A percentile compares a stretch with the other conserved stretches of the same genome.
Conservation (phyloP, 1,139 yeast species). For the Hansenula lynferdii region DNA sequence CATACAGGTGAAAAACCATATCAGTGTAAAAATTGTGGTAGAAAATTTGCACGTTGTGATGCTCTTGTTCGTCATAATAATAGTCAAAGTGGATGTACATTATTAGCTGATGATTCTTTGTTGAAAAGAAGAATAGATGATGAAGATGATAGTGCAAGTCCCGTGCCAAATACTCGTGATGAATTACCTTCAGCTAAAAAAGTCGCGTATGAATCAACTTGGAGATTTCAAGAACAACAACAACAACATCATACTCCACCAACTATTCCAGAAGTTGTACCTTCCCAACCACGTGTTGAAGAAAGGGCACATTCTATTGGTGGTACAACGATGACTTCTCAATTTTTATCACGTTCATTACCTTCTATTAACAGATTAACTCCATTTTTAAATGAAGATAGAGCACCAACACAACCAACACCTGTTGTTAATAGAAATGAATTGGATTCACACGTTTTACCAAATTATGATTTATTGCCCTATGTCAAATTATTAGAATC, state of each 20-base stretch:
- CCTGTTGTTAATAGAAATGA: too few relatives aligned
- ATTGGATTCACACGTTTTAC: not conserved
- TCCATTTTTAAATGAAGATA: constrained; percentile 3
- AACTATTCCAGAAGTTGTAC: too few relatives aligned
- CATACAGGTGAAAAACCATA: constrained; percentile 78
- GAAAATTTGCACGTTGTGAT: constrained; percentile 72
- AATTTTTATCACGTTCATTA: not conserved
- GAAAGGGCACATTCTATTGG: not conserved
- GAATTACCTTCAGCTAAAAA: not conserved
- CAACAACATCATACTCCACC: not conserved
- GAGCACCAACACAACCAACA: too few relatives aligned
- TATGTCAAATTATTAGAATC: constrained; percentile 19
- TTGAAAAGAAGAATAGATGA: constrained; percentile 2
- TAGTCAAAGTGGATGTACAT: constrained; percentile 21
- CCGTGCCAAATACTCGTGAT: too few relatives aligned
- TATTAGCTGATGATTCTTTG: constrained; percentile 12
- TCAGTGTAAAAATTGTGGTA: constrained; percentile 54
- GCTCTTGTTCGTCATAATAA: constrained; percentile 66
- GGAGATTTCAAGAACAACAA: not conserved
- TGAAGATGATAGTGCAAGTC: not conserved
- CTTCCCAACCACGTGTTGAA: too few relatives aligned
- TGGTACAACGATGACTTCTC: too few relatives aligned
- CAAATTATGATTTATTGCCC: constrained; percentile 11
- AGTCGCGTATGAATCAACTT: not conserved
- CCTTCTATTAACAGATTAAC: constrained; percentile 12